Percentiles rank a stretch among this genome's conserved stretches.
Conservation (phyloP, 163 green algal species). For the Scenedesmus sp. region DNA sequence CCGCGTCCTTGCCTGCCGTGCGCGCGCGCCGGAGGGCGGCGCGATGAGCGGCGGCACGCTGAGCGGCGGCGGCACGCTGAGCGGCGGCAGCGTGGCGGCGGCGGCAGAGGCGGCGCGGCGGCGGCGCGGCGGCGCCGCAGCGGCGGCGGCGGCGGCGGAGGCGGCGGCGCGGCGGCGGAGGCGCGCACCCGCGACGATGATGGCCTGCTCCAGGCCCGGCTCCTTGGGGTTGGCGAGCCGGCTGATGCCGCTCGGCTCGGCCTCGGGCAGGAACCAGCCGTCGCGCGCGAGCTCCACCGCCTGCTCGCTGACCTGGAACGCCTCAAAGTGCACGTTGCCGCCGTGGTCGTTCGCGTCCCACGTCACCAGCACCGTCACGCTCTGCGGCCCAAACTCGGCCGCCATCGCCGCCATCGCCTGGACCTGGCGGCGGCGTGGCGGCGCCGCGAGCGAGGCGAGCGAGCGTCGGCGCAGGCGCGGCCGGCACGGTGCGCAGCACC, state of each 20-base stretch:
- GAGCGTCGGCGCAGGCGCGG: no score
- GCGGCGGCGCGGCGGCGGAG: no score
- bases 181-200: conserved; percentile 76
- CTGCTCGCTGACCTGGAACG: conserved; percentile 71
- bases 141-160: no score
- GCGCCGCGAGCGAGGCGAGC: no score
- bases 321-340: conserved; percentile 94
- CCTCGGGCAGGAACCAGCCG: conserved; percentile 47
- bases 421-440: conserved; percentile 38
- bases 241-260: conserved; percentile 55
- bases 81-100: background rate
- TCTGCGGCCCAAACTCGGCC: conserved; percentile 81
- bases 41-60: no score
- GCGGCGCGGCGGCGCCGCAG: no score
- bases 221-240: conserved; percentile 82
- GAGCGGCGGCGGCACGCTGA: background rate
- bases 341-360: conserved; percentile 51
- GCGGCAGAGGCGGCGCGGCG: background rate
- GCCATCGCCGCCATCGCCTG: conserved; percentile 66
- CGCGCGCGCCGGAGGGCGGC: no score
- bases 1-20: conserved; percentile 89
- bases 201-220: conserved; percentile 65
- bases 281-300: conserved; percentile 47
- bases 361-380: conserved; percentile 88
- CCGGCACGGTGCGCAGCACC: no score